Evolutionary conservation across 73 alveolate species (phyloP).

Genomic region (Uronychia binucleata): DNA sequence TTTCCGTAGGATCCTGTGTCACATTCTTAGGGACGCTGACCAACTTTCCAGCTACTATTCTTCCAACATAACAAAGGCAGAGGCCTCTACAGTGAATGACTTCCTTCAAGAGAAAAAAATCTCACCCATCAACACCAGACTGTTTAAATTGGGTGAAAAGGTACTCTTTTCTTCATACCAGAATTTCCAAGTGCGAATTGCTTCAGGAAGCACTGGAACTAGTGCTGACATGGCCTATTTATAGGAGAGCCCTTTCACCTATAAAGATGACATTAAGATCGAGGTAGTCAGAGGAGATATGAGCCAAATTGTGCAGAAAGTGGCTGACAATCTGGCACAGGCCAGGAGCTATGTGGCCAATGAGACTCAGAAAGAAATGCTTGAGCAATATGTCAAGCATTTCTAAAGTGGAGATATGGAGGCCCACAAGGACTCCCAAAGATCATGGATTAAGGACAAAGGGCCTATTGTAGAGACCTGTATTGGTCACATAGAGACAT

Average conservation of each 20-base stretch:
- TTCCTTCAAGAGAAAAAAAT: slow-evolving; percentile 37
- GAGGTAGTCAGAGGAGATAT: slow-evolving; percentile 85
- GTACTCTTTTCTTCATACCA: background rate
- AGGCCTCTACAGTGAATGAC: slow-evolving; percentile 66
- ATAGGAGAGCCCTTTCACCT: slow-evolving; percentile 28
- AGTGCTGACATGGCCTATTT: slow-evolving; percentile 21
- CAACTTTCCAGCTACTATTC: slow-evolving; percentile 75
- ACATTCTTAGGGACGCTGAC: slow-evolving; percentile 20
- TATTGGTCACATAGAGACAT: slow-evolving; percentile 94
- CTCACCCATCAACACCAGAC: slow-evolving; percentile 73
- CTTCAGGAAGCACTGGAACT: slow-evolving; percentile 48
- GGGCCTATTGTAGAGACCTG: slow-evolving; percentile 94
- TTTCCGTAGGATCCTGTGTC: slow-evolving; percentile 9
- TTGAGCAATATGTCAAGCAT: slow-evolving; percentile 83
- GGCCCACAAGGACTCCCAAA: slow-evolving; percentile 89
- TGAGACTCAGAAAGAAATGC: slow-evolving; percentile 80
- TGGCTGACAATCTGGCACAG: slow-evolving; percentile 71
- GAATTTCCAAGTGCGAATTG: slow-evolving; percentile 59
- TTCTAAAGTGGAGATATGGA: slow-evolving; percentile 91
- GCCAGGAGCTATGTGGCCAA: slow-evolving; percentile 88
- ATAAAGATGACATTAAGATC: slow-evolving; percentile 35
- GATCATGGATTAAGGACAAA: slow-evolving; percentile 94
- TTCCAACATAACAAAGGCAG: slow-evolving; percentile 70
- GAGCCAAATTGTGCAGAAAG: slow-evolving; percentile 73
- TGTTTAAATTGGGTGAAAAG: slow-evolving; percentile 53